These are phyloP conservation scores for Yamadazyma diddensiae DNA, from an alignment of 1,139 yeast species.

Conservation along the genomic window DNA sequence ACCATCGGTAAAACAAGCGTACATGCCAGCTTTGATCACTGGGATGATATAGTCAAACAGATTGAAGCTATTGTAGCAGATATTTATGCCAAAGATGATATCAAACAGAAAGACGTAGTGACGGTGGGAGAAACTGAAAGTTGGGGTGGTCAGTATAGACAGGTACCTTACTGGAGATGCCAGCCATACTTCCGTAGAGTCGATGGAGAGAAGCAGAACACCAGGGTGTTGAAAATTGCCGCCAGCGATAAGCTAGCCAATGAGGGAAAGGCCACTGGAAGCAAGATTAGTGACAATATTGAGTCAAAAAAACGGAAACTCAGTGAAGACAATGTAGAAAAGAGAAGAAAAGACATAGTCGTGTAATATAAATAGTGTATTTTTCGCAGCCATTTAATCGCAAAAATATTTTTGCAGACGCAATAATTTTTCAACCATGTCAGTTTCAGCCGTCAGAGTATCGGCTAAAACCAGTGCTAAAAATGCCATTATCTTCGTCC, in stretches of 20 bases:
- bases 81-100: constrained; percentile 45
- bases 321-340: neutral
- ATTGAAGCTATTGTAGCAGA: constrained; percentile 66
- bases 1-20: constrained; percentile 59
- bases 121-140: constrained; percentile 51
- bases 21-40: constrained; percentile 48
- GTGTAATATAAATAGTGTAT: too few species aligned
- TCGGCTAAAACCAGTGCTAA: constrained; percentile 17
- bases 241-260: constrained; percentile 21
- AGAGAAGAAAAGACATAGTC: neutral
- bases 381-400: neutral
- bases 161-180: constrained; percentile 94
- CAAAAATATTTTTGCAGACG: neutral
- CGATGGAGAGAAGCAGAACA: constrained; percentile 57
- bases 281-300: neutral
- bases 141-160: constrained; percentile 82
- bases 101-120: constrained; percentile 48
- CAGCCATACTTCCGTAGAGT: constrained; percentile 93
- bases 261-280: constrained; percentile 5
- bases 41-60: constrained; percentile 65
- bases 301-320: neutral
- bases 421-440: constrained; percentile 5
- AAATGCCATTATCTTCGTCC: constrained; percentile 69
- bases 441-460: constrained; percentile 21
- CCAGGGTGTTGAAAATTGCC: constrained; percentile 40